phyloP scores from a whole-genome alignment of 495 filamentous ascomycete species.

The Penicillium argentinense region DNA sequence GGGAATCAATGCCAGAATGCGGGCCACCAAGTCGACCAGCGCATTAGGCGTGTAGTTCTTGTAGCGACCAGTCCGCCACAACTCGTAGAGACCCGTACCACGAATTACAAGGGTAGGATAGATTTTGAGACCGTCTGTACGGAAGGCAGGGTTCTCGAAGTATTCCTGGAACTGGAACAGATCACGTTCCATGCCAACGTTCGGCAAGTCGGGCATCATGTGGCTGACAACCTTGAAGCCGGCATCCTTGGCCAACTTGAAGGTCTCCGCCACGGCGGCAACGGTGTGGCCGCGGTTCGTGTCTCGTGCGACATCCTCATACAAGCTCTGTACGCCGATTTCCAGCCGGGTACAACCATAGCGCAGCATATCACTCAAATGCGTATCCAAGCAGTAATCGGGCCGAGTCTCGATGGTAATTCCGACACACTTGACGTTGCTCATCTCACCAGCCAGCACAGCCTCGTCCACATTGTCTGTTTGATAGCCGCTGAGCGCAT shows the following conservation, averaged over 20 bases:
- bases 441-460: conserved; percentile 87
- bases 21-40: conserved; percentile 89
- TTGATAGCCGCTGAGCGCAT: conserved; percentile 91
- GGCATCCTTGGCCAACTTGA: conserved; percentile 91
- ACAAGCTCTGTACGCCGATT: conserved; percentile 92
- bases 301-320: conserved; percentile 97
- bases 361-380: conserved; percentile 89
- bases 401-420: conserved; percentile 98
- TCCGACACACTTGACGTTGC: conserved; percentile 92
- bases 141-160: conserved; percentile 93
- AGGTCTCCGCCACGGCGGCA: conserved; percentile 89
- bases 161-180: conserved; percentile 96
- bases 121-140: conserved; percentile 97
- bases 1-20: conserved; percentile 90
- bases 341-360: conserved; percentile 96
- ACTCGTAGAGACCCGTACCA: conserved; percentile 93
- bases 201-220: conserved; percentile 99
- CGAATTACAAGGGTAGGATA: conserved; percentile 98
- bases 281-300: conserved; percentile 98
- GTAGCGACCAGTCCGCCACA: conserved; percentile 95
- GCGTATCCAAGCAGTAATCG: conserved; percentile 91
- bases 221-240: conserved; percentile 98
- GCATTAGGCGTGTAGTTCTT: conserved; percentile 98
- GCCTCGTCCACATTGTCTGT: conserved; percentile 92
- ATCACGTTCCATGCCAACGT: conserved; percentile 97